Conservation (phyloP, 257 asterid genomes). For the Lavandula angustifolia region DNA sequence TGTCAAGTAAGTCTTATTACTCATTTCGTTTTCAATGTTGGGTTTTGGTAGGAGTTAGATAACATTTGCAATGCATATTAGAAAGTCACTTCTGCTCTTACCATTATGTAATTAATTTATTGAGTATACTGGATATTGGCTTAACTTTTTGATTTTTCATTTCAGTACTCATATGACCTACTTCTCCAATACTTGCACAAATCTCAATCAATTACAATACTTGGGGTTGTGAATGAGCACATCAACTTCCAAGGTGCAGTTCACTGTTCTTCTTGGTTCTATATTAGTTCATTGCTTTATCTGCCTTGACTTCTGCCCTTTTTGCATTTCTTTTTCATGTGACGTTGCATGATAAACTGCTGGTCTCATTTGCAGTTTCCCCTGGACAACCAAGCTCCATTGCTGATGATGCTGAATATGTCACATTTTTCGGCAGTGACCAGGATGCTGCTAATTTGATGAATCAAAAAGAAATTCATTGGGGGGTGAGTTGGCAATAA, state of each 20-base stretch:
- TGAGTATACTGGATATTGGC: not conserved
- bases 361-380: constrained; percentile 61
- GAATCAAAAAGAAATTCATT: constrained; percentile 90
- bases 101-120: not conserved
- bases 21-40: too few species aligned
- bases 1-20: constrained; percentile 59
- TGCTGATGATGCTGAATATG: constrained; percentile 85
- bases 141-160: constrained; percentile 29
- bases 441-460: constrained; percentile 80
- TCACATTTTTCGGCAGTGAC: constrained; percentile 76
- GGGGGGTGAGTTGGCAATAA: constrained; percentile 78
- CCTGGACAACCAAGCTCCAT: constrained; percentile 92
- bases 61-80: too few species aligned
- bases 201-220: constrained; percentile 80
- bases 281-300: constrained; percentile 5
- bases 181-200: constrained; percentile 92
- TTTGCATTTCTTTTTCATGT: constrained; percentile 17
- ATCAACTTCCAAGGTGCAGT: constrained; percentile 82
- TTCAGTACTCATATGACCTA: constrained; percentile 86
- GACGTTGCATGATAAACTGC: constrained; percentile 17
- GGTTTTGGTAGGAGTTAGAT: too few species aligned
- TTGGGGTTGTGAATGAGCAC: constrained; percentile 93
- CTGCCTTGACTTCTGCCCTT: constrained; percentile 1
- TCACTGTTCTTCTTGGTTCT: constrained; percentile 17
- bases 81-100: too few species aligned